Base-by-base conservation (phyloP, 768 basidiomycete species). In the Termitomyces sp. region DNA sequence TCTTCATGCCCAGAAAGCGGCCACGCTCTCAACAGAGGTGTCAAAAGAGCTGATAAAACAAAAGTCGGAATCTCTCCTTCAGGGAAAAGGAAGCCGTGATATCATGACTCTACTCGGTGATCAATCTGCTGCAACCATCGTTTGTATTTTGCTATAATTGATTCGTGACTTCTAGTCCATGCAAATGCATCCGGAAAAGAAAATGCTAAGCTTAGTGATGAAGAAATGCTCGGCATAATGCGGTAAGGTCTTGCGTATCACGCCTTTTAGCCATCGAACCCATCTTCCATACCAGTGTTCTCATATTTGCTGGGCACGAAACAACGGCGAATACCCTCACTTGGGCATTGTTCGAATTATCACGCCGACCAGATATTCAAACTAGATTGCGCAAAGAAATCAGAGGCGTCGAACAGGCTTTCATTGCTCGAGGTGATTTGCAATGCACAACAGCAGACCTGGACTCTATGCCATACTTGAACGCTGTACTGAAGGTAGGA, bases 331-430 rank as follows among this genome's bases (percentile, higher is more conserved):
- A 78, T 58, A 77, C 80, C 0, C 60, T 87, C 48, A 75, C 75
- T 52, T 91, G 86, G 85, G 76, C 79, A 3, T 70, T 91, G 15
- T 75, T 86, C 54, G 83, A 87, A 60, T 76, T 93, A 24, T 78
- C 85, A 9, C 78, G 75, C 31, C 73, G 83, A 59, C 82, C 81
- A 0, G 73, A 81, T 7, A 69, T 84, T 6, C 89, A 93, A 69
- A 72, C 70, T 1, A 77, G 75, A 57, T 78, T 93, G 36, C 81
- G 91, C 11, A 67, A 73, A 0, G 91, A 92, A 71, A 78, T 88
- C 47, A 69, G 69, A 66, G 68, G 79, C 22, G 74, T 72, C 60
- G 65, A 78, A 58, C 54, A 59, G 22, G 69, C 67, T 11, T 60
- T 79, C 7, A 70, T 69, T 34, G 66, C 65, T 16, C 72, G 75